phyloP scores from a whole-genome alignment of 495 filamentous ascomycete species.

The Tuber aestivum region DNA sequence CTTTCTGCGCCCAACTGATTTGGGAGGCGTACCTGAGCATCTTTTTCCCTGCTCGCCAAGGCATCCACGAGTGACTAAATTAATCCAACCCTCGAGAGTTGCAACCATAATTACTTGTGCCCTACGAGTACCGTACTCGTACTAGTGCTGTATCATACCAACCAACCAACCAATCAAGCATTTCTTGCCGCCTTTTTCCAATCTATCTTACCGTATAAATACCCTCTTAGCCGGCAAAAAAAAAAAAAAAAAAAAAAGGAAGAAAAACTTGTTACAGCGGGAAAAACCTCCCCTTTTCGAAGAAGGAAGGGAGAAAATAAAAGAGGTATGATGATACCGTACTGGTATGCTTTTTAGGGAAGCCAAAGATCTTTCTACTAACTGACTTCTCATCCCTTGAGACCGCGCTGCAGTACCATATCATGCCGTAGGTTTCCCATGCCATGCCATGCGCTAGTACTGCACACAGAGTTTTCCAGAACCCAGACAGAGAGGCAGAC shows the following conservation, averaged over 20 bases:
- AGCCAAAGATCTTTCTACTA: neutral
- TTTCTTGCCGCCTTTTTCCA: too few species aligned
- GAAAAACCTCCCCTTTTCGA: too few species aligned
- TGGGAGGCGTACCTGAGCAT: slow-evolving; percentile 29
- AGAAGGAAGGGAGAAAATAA: neutral
- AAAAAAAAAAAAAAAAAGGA: too few species aligned
- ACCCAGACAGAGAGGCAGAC: neutral
- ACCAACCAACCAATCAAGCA: too few species aligned
- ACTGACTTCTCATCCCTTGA: neutral
- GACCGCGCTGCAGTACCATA: neutral
- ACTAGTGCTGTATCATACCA: too few species aligned
- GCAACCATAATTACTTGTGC: too few species aligned
- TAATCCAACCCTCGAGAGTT: neutral
- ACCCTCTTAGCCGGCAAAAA: too few species aligned
- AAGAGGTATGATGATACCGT: too few species aligned
- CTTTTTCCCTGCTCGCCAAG: slow-evolving; percentile 27
- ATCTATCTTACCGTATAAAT: too few species aligned
- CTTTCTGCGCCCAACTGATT: slow-evolving; percentile 29
- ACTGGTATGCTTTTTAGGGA: neutral
- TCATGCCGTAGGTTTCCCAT: neutral
- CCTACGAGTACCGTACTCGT: too few species aligned
- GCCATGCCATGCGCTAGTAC: too few species aligned
- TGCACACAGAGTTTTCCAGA: neutral
- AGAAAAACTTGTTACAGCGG: too few species aligned
- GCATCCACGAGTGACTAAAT: neutral